Evolutionary conservation across 192 early-diverging fungal genomes (phyloP), one percentile per base, ranked within the genome.

Genomic region (Backusella mclennaniae): DNA sequence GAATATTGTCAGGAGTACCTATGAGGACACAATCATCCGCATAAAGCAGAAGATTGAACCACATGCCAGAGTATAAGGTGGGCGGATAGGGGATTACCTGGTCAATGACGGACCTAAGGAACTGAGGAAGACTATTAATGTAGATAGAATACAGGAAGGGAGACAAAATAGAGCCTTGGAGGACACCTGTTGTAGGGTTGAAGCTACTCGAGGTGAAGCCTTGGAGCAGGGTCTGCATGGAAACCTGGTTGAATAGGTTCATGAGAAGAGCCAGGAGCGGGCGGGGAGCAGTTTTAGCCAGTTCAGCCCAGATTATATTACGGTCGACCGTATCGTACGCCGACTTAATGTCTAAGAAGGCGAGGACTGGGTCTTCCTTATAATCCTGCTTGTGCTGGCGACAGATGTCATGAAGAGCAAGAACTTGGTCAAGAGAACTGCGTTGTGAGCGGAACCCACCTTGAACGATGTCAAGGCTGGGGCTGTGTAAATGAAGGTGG

Each of bases 311-410:
- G 19, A 38, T 21, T 15, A 19, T 35, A n/a, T 70, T 35, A 11
- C 9, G 5, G 41, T 52, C 1, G 21, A 21, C 74, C 66, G 69
- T 36, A 70, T 70, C 15, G 69, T 66, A 19, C 0, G 6, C 8
- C 23, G 66, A 19, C 70, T 4, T 29, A 69, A 79, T 79, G 33
- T 79, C 78, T 11, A 79, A 46, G 59, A 79, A 79, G 0, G 49
- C 73, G 0, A 79, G 12, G 15, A 52, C 73, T 14, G 78, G 38
- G 4, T 26, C 52, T 15, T 75, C 63, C 26, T 11, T 26, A 66
- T 69, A 35, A 38, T 26, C 53, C 0, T 49, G 38, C 39, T 69
- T 38, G 5, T 19, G 38, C 17, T 49, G 14, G 17, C 33, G 39
- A 15, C 42, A 39, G 0, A 80, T 49, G 29, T 76, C 79, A 41